Percentiles rank a stretch among this genome's conserved stretches.
These are phyloP conservation scores for Blastomyces parvus DNA, from an alignment of 2,329 filamentous ascomycete species.

Conservation along the genomic window DNA sequence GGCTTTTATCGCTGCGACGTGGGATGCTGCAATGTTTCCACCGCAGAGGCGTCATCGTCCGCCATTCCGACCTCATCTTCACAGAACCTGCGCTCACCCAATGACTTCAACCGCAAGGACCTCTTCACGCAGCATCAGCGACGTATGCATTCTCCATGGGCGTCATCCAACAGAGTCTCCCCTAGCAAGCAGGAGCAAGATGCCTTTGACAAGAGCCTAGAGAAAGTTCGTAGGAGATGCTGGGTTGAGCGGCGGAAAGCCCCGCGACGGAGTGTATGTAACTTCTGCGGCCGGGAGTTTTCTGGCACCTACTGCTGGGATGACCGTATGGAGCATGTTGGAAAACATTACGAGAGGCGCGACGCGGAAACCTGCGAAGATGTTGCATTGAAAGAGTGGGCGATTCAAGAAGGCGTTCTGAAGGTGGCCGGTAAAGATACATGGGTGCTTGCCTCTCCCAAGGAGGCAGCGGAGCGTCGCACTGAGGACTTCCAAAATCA, in stretches of 20 bases:
- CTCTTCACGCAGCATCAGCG: slow-evolving; percentile 81
- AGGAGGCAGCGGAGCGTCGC: slow-evolving; percentile 8
- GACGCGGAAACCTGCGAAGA: slow-evolving; percentile 31
- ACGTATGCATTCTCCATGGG: slow-evolving; percentile 66
- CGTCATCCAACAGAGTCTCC: slow-evolving; percentile 23
- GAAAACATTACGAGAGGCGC: slow-evolving; percentile 63
- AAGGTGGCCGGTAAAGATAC: slow-evolving; percentile 14
- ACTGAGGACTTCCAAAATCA: not conserved
- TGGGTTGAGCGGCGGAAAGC: slow-evolving; percentile 51
- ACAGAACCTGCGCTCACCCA: slow-evolving; percentile 31
- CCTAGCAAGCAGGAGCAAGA: slow-evolving; percentile 26
- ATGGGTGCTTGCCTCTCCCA: slow-evolving; percentile 14
- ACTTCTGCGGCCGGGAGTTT: slow-evolving; percentile 53
- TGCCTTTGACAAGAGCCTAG: slow-evolving; percentile 45
- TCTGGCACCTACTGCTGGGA: slow-evolving; percentile 61
- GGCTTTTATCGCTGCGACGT: slow-evolving; percentile 67
- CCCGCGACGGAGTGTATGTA: slow-evolving; percentile 53
- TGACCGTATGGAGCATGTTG: slow-evolving; percentile 77
- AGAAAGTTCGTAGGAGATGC: slow-evolving; percentile 50
- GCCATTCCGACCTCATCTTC: not conserved
- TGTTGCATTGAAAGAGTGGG: slow-evolving; percentile 34
- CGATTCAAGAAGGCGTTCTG: slow-evolving; percentile 28
- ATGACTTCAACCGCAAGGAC: slow-evolving; percentile 84
- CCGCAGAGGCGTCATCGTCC: slow-evolving; percentile 14
- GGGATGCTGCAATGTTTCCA: slow-evolving; percentile 44